A percentile compares a stretch with the other conserved stretches of the same genome.
Evolutionary conservation across 441 rosid species (phyloP).

Genomic region (Adansonia rubrostipa): DNA sequence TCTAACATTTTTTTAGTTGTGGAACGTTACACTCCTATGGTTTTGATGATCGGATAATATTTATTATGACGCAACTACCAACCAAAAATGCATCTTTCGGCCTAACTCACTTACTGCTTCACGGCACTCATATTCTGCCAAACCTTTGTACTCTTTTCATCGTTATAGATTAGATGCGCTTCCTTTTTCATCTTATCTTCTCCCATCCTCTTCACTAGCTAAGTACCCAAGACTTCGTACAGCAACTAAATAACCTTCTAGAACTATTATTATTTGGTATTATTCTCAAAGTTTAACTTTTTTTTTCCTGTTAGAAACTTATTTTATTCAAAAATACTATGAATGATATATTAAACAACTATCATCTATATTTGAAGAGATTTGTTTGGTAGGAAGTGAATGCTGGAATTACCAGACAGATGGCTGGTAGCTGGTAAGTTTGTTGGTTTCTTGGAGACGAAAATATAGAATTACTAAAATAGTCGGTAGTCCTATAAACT

Average conservation of each 20-base stretch:
- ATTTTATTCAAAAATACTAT: not conserved
- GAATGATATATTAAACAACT: not conserved
- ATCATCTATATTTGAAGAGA: not conserved
- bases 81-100: not conserved
- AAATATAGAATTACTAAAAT: not conserved
- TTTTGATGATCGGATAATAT: too few relatives aligned
- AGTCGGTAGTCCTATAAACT: not conserved
- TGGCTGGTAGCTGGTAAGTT: not conserved
- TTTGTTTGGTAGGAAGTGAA: not conserved
- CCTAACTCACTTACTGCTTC: constrained; percentile 9
- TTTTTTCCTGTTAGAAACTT: too few relatives aligned
- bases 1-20: not conserved
- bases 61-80: too few relatives aligned
- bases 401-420: constrained; percentile 1
- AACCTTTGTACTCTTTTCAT: not conserved
- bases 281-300: not conserved
- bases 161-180: not conserved
- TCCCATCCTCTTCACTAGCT: not conserved
- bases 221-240: not conserved
- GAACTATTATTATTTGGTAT: constrained; percentile 6
- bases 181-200: not conserved
- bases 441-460: not conserved
- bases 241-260: not conserved
- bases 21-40: constrained; percentile 13
- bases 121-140: not conserved